A percentile compares a stretch with the other conserved stretches of the same genome.
These are phyloP conservation scores for Penicillium olsonii DNA, from an alignment of 2,329 filamentous ascomycete species.

Conservation along the genomic window DNA sequence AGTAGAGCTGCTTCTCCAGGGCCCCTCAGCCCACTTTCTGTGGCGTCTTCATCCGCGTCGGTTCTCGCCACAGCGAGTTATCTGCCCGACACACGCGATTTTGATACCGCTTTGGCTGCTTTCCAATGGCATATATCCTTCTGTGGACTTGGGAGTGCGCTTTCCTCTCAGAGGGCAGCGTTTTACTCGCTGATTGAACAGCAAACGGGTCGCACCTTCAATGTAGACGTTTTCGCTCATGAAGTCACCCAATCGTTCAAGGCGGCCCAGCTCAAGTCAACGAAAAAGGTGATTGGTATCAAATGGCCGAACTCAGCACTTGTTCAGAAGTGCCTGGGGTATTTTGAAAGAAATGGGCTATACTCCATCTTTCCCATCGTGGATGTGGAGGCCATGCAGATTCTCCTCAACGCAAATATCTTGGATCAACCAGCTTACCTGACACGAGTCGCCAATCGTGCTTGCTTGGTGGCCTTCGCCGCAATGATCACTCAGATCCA, in stretches of 20 bases:
- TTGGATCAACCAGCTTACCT: conserved; percentile 12
- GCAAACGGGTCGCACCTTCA: conserved; percentile 17
- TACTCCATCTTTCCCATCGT: conserved; percentile 29
- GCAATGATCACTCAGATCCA: conserved; percentile 28
- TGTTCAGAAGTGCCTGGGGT: conserved; percentile 20
- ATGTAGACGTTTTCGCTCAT: conserved; percentile 24
- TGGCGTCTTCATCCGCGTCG: neutral
- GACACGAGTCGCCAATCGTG: conserved; percentile 13
- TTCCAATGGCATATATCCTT: conserved; percentile 24
- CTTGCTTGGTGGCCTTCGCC: conserved; percentile 26
- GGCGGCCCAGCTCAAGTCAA: conserved; percentile 2
- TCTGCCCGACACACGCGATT: conserved; percentile 19
- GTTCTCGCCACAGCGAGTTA: neutral
- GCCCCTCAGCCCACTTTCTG: neutral
- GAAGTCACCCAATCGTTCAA: conserved; percentile 15
- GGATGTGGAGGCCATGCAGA: conserved; percentile 16
- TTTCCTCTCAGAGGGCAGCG: conserved; percentile 16
- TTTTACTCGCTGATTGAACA: conserved; percentile 20
- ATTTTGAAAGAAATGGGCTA: conserved; percentile 20
- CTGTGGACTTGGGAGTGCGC: conserved; percentile 20
- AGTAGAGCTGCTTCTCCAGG: conserved; percentile 8
- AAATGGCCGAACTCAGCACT: conserved; percentile 22
- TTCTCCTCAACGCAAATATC: conserved; percentile 17
- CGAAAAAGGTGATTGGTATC: conserved; percentile 3
- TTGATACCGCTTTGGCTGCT: conserved; percentile 19